Evolutionary conservation across 495 filamentous ascomycete genomes (phyloP).

Genomic region (Hypoxylon intermedium): DNA sequence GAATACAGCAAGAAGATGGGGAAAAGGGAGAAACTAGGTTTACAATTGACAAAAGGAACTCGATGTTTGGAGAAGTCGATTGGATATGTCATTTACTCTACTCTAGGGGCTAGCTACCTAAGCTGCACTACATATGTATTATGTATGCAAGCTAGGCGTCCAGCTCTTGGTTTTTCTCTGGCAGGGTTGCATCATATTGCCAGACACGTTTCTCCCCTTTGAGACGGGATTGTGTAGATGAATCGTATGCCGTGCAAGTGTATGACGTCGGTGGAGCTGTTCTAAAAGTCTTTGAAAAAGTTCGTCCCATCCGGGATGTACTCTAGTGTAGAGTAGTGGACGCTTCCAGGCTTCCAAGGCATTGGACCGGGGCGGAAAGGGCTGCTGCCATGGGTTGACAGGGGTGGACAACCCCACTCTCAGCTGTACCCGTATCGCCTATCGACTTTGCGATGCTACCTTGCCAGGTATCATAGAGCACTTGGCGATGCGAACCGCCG

Average conservation of each 20-base stretch:
- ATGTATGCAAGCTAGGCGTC: not conserved
- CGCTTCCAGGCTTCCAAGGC: conserved; percentile 3
- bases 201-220: conserved; percentile 25
- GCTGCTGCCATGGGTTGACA: no score
- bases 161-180: conserved; percentile 7
- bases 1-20: not conserved
- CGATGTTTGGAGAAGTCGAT: conserved; percentile 6
- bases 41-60: not conserved
- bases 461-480: conserved; percentile 9
- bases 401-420: not conserved
- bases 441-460: conserved; percentile 6
- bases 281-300: not conserved
- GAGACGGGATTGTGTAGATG: conserved; percentile 29
- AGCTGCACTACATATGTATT: no score
- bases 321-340: no score
- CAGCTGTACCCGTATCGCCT: conserved; percentile 2
- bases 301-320: conserved; percentile 2
- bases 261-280: conserved; percentile 38
- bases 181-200: conserved; percentile 30
- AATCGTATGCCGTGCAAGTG: conserved; percentile 27
- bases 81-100: conserved; percentile 16
- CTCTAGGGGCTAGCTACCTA: conserved; percentile 19
- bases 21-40: not conserved
- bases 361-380: no score
- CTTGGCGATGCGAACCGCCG: conserved; percentile 15